These are phyloP conservation scores for Alternaria alternata DNA, from an alignment of 2,329 filamentous ascomycete genomes.

Conservation along the genomic window DNA sequence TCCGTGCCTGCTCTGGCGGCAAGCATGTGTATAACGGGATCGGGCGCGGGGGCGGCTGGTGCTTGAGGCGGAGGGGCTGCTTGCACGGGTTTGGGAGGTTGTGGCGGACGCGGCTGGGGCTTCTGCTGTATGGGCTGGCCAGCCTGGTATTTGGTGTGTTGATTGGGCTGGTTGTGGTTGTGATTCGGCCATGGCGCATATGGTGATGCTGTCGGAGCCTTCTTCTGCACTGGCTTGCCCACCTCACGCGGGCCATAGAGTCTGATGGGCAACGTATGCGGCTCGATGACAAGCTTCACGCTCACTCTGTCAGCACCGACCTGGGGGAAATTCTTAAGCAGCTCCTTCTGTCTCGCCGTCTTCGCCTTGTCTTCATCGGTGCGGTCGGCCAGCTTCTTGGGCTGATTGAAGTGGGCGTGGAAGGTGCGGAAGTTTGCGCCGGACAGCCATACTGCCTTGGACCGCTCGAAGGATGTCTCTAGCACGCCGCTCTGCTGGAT, in stretches of 20 bases:
- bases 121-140: conserved; percentile 27
- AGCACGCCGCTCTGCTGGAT: conserved; percentile 80
- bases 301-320: conserved; percentile 35
- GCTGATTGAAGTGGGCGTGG: conserved; percentile 46
- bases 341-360: conserved; percentile 69
- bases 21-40: conserved; percentile 82
- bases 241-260: conserved; percentile 46
- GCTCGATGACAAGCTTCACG: conserved; percentile 72
- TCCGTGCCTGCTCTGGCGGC: conserved; percentile 79
- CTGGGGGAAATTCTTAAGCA: conserved; percentile 49
- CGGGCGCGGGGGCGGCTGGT: conserved; percentile 56
- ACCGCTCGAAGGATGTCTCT: conserved; percentile 75
- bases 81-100: conserved; percentile 38
- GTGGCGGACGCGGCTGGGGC: conserved; percentile 33
- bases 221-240: conserved; percentile 37
- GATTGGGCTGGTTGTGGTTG: conserved; percentile 38
- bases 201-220: conserved; percentile 32
- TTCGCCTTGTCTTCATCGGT: conserved; percentile 66
- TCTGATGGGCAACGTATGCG: conserved; percentile 76
- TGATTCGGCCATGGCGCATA: conserved; percentile 49
- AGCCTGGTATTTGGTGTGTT: conserved; percentile 37
- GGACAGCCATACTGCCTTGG: conserved; percentile 63
- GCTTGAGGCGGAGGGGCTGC: conserved; percentile 32
- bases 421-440: conserved; percentile 50
- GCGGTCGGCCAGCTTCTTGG: conserved; percentile 62